phyloP scores from a whole-genome alignment of 140 eudicot species.

The Flaveria floridana region DNA sequence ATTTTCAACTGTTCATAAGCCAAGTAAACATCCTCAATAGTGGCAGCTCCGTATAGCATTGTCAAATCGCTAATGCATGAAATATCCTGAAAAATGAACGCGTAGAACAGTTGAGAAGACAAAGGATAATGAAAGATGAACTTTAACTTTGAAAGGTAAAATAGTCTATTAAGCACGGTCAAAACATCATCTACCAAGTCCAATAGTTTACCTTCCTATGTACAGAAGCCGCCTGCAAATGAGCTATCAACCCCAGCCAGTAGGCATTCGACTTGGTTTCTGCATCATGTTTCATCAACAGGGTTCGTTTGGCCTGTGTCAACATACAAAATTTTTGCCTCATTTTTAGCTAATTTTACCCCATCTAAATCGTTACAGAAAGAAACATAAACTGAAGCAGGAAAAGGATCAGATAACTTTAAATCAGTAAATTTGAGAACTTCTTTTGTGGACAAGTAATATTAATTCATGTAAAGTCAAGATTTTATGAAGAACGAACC shows the following conservation, averaged over 20 bases:
- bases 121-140: neutral
- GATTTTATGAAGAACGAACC: conserved; percentile 46
- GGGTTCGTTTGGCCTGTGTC: conserved; percentile 83
- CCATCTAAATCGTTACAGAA: neutral
- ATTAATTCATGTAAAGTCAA: neutral
- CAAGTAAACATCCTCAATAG: conserved; percentile 67
- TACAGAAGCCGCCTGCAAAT: conserved; percentile 92
- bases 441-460: neutral
- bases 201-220: conserved; percentile 75
- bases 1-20: conserved; percentile 90
- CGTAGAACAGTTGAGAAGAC: neutral
- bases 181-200: neutral
- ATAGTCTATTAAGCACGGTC: neutral
- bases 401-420: neutral
- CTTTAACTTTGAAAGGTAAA: conserved; percentile 2
- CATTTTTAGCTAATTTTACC: neutral
- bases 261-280: conserved; percentile 94
- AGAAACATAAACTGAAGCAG: neutral
- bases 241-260: conserved; percentile 95
- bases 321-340: conserved; percentile 24
- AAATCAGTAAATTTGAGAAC: neutral
- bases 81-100: conserved; percentile 54
- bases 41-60: conserved; percentile 78
- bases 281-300: conserved; percentile 97
- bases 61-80: conserved; percentile 87